Evolutionary conservation across 225 moss, liverwort and hornwort genomes (phyloP).

Genomic region (Lunularia cruciata): DNA sequence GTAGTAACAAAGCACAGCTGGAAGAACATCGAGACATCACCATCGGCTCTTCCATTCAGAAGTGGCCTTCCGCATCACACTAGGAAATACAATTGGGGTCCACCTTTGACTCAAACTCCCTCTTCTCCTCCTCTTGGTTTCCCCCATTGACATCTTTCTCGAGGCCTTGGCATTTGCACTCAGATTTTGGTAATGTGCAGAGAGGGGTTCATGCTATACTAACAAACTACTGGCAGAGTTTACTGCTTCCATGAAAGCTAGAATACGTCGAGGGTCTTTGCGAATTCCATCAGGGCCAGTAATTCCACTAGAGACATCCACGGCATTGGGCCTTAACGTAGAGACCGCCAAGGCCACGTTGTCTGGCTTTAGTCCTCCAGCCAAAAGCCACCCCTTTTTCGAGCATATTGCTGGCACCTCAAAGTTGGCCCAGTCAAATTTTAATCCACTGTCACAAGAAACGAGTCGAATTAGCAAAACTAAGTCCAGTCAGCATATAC

Average conservation of each 20-base stretch:
- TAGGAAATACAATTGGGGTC: too few species aligned
- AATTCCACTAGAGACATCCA: slow-evolving; percentile 95
- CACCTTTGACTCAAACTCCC: too few species aligned
- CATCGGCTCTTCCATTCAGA: too few species aligned
- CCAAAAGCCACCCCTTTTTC: slow-evolving; percentile 78
- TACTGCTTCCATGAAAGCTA: slow-evolving; percentile 74
- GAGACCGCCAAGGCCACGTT: slow-evolving; percentile 74
- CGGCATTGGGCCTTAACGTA: slow-evolving; percentile 59
- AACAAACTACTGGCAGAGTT: too few species aligned
- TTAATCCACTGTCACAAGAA: slow-evolving; percentile 61
- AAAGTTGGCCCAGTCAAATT: slow-evolving; percentile 74
- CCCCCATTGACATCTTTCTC: too few species aligned
- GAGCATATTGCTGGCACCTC: slow-evolving; percentile 55
- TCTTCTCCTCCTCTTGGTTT: too few species aligned
- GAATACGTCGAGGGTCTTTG: slow-evolving; percentile 64
- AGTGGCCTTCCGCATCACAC: too few species aligned
- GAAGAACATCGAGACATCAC: too few species aligned
- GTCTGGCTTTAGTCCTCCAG: slow-evolving; percentile 74
- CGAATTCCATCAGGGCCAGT: slow-evolving; percentile 65
- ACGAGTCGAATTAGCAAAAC: background rate
- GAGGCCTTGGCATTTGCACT: too few species aligned
- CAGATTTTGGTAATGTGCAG: too few species aligned
- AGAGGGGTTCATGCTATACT: too few species aligned
- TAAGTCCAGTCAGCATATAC: background rate
- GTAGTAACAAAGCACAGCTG: too few species aligned